phyloP scores from a whole-genome alignment of 116 monocot genomes.

The Phalaenopsis hybrid region DNA sequence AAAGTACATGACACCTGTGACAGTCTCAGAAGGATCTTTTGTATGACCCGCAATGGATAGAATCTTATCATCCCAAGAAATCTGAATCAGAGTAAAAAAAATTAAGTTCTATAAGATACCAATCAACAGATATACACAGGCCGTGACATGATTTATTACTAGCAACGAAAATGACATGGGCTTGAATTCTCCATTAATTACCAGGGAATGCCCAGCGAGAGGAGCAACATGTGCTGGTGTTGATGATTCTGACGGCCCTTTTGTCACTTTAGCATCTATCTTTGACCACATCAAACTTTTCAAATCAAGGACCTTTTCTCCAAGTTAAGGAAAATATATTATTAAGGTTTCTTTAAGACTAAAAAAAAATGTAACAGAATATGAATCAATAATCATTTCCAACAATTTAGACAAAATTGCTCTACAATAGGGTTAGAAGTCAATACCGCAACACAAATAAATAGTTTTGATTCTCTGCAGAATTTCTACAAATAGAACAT shows the following conservation, averaged over 20 bases:
- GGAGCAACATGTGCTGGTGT: conserved; percentile 30
- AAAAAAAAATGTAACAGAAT: conserved; percentile 1
- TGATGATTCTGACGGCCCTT: conserved; percentile 30
- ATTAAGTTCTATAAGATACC: background rate
- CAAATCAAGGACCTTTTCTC: conserved; percentile 82
- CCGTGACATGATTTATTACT: background rate
- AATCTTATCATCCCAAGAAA: conserved; percentile 80
- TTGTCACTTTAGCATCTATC: conserved; percentile 49
- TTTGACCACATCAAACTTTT: conserved; percentile 94
- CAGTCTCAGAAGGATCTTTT: conserved; percentile 81
- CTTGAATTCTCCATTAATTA: conserved; percentile 22
- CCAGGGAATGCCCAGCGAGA: conserved; percentile 96
- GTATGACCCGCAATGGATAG: conserved; percentile 92
- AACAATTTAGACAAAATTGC: background rate
- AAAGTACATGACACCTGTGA: conserved; percentile 50
- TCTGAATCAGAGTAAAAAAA: conserved; percentile 21
- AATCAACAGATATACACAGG: background rate
- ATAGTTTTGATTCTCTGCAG: background rate
- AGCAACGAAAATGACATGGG: conserved; percentile 2
- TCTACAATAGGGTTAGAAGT: background rate
- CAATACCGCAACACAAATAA: background rate
- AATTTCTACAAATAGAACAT: background rate
- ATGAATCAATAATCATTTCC: background rate
- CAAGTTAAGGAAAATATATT: conserved; percentile 11
- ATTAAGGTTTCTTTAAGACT: background rate